Evolutionary conservation across 371 early-diverging fungal genomes (phyloP), one percentile per base, ranked within the genome.

Genomic region (Smittium mucronatum): DNA sequence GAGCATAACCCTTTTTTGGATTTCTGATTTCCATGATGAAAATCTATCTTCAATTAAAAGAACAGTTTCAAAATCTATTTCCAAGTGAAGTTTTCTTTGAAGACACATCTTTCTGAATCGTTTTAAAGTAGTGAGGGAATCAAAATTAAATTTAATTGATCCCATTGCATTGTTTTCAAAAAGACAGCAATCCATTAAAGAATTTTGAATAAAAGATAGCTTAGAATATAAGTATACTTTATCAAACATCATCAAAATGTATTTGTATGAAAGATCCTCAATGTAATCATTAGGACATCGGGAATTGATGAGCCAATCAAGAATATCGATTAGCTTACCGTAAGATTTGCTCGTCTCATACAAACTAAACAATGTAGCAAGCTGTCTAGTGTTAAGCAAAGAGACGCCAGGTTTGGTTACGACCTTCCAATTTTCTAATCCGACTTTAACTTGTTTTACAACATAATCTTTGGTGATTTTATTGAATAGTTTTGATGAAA

Each of bases 401-500:
- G 90, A 88, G 0, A 88, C 82, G 0, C 91, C 91, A 2, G 92
- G 91, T 0, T 85, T 84, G 0, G 90, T 88, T 76, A 89, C 87
- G 36, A 87, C 88, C 63, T 87, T 81, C 91, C 91, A 92, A 70
- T 92, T 92, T 70, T 89, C 87, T 67, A 83, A 86, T 21, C 88
- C 89, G 36, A 92, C 75, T 64, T 81, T 77, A 30, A 88, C 83
- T 34, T 84, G 86, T 69, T 88, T 85, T 60, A 91, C 91, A 21
- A 89, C 86, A 77, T 80, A 91, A 60, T 81, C 79, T 32, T 66
- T 8, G 89, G 74, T 84, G 87, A 89, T 67, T 84, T 71, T 33
- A 66, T 57, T 21, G 76, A n/a, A 59, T 2, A 71, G 34, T 11
- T 59, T 35, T 47, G 11, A 15, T 59, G 64, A 66, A 5, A 30